A percentile compares a stretch with the other conserved stretches of the same genome.
Evolutionary conservation across 2,329 filamentous ascomycete genomes (phyloP).

Genomic region (Bisporella sp.): DNA sequence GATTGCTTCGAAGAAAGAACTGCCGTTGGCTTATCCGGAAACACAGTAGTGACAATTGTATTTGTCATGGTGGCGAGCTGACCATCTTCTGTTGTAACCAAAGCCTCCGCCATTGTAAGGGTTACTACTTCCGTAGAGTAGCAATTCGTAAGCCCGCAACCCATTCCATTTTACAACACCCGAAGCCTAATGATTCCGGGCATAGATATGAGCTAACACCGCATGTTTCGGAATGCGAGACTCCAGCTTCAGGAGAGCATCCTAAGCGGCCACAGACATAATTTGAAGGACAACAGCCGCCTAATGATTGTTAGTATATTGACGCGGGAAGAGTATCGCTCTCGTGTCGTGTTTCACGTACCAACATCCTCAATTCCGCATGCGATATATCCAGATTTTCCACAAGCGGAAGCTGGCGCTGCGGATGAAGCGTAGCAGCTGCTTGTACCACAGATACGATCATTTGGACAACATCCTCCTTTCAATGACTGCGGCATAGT

Average conservation of each 20-base stretch:
- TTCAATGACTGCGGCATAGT: slow-evolving; percentile 21
- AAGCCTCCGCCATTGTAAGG: slow-evolving; percentile 34
- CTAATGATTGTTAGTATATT: slow-evolving; percentile 10
- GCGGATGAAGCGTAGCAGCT: slow-evolving; percentile 32
- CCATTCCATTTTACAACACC: slow-evolving; percentile 46
- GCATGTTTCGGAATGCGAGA: slow-evolving; percentile 35
- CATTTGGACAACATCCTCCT: slow-evolving; percentile 31
- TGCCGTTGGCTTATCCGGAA: slow-evolving; percentile 27
- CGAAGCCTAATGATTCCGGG: slow-evolving; percentile 41
- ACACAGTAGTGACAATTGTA: slow-evolving; percentile 29
- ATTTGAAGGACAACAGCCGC: slow-evolving; percentile 32
- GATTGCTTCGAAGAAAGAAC: slow-evolving; percentile 4
- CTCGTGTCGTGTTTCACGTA: slow-evolving; percentile 14
- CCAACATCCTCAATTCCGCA: slow-evolving; percentile 23
- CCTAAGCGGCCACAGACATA: slow-evolving; percentile 39
- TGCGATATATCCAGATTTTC: slow-evolving; percentile 16
- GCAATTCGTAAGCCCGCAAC: slow-evolving; percentile 40
- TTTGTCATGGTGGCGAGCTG: slow-evolving; percentile 33
- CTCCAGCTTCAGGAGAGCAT: slow-evolving; percentile 39
- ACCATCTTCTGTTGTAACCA: slow-evolving; percentile 38
- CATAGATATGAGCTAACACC: slow-evolving; percentile 40
- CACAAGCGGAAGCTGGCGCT: slow-evolving; percentile 18
- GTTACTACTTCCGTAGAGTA: slow-evolving; percentile 41
- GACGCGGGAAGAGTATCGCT: neutral
- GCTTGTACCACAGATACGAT: slow-evolving; percentile 39